Evolutionary conservation across 2,329 filamentous ascomycete genomes (phyloP), one percentile per base, ranked within the genome.

Genomic region (Fusarium verrucosum): DNA sequence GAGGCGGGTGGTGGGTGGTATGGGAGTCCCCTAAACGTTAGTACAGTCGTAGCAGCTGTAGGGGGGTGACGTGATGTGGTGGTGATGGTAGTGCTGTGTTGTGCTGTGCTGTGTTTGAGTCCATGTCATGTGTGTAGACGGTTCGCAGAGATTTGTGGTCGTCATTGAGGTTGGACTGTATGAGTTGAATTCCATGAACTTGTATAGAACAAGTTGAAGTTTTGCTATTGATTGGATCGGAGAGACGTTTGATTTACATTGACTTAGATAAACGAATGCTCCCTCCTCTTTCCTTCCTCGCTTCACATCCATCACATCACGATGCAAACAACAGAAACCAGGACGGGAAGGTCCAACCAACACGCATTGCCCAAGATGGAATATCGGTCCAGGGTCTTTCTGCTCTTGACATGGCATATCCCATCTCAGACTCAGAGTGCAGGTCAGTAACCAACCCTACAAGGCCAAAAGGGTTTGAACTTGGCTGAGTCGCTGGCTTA

Each of bases 61-160:
- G 60, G n/a, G 52, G 47, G 60, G 58, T 66, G 60, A 58, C 49
- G 62, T 65, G 64, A 64, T 52, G 37, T 65, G 60, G 40, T 59
- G 36, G 61, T 36, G n/a, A n/a, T n/a, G n/a, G n/a, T n/a, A n/a
- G n/a, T n/a, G n/a, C n/a, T n/a, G n/a, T n/a, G n/a, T n/a, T n/a
- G n/a, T n/a, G n/a, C 52, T 63, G 59, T 58, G 46, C 46, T 49
- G 58, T 53, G 61, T 65, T 62, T 58, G 62, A 65, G 51, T 25
- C 49, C 43, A 45, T 61, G 56, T 47, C 41, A 55, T 55, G 41
- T 63, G 41, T 63, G 49, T 52, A 51, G 37, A 47, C 41, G 32
- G 32, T 37, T 44, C 30, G 30, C 50, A 52, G 17, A 41, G 23
- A 41, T 22, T 41, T 41, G 50, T 42, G 26, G 49, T 23, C n/a